These are phyloP conservation scores for Cyberlindnera petersonii DNA, from an alignment of 805 yeast genomes.

Conservation along the genomic window DNA sequence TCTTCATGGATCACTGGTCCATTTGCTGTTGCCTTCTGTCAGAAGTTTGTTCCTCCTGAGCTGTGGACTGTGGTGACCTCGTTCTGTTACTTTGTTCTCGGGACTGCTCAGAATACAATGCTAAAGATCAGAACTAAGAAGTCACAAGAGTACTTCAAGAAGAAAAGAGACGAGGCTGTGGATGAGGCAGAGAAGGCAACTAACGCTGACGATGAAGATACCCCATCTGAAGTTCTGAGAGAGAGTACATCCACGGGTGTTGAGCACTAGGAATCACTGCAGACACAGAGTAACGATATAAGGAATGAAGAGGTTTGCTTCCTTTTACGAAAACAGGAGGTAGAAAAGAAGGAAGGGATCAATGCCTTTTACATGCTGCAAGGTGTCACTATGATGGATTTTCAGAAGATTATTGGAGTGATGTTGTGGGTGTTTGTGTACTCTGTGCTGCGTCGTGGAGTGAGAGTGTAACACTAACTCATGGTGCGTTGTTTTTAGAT, in stretches of 20 bases:
- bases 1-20: slow-evolving; percentile 54
- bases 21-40: slow-evolving; percentile 50
- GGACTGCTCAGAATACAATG: slow-evolving; percentile 57
- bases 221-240: slow-evolving; percentile 13
- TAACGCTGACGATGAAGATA: slow-evolving; percentile 9
- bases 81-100: slow-evolving; percentile 53
- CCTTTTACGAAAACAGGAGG: too few species aligned
- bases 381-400: slow-evolving; percentile 5
- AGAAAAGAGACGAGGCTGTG: slow-evolving; percentile 23
- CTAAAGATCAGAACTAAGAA: slow-evolving; percentile 38
- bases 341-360: too few species aligned
- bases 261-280: too few species aligned
- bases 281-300: too few species aligned
- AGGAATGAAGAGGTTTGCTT: too few species aligned
- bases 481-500: too few species aligned
- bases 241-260: slow-evolving; percentile 6
- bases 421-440: slow-evolving; percentile 10
- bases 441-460: too few species aligned
- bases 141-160: slow-evolving; percentile 14
- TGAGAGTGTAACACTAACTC: too few species aligned
- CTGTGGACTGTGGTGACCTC: slow-evolving; percentile 64
- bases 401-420: slow-evolving; percentile 9
- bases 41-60: slow-evolving; percentile 51
- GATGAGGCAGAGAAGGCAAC: slow-evolving; percentile 16
- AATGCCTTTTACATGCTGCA: too few species aligned